These are phyloP conservation scores for Fusarium dimerum DNA, from an alignment of 2,329 filamentous ascomycete species.

Conservation along the genomic window DNA sequence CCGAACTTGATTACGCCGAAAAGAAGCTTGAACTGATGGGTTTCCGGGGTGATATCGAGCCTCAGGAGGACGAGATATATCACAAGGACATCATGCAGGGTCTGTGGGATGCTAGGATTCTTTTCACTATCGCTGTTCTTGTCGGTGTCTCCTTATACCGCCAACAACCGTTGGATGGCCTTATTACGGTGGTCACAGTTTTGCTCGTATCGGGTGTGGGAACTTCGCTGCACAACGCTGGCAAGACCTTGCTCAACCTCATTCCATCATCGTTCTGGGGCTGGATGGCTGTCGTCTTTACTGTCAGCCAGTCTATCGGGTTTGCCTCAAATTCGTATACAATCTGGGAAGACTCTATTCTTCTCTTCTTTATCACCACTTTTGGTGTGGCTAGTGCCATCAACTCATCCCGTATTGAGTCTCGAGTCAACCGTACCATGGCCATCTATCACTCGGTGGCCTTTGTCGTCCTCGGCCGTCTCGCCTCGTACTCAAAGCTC, in stretches of 20 bases:
- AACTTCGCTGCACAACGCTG: conserved; percentile 43
- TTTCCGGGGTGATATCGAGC: conserved; percentile 39
- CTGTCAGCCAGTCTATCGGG: conserved; percentile 83
- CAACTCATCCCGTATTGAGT: conserved; percentile 72
- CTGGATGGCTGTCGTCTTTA: conserved; percentile 80
- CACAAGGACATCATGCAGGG: conserved; percentile 38
- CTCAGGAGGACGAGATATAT: conserved; percentile 39
- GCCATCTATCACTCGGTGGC: conserved; percentile 83
- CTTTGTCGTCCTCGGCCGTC: conserved; percentile 76
- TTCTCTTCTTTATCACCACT: conserved; percentile 86
- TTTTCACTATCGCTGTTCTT: conserved; percentile 33
- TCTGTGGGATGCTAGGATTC: conserved; percentile 36
- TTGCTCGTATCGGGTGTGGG: conserved; percentile 44
- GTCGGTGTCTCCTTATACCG: conserved; percentile 34
- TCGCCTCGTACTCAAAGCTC: conserved; percentile 85
- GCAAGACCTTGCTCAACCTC: conserved; percentile 51
- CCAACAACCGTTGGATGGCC: conserved; percentile 34
- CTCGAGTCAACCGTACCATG: conserved; percentile 67
- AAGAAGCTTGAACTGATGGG: conserved; percentile 53
- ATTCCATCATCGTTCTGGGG: conserved; percentile 81
- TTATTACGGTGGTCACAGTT: conserved; percentile 41
- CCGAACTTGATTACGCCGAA: conserved; percentile 61
- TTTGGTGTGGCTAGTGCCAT: conserved; percentile 78
- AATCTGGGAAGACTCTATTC: conserved; percentile 96
- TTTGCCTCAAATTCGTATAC: conserved; percentile 98